Conservation (phyloP, 2,329 filamentous ascomycete species). For the Pseudogymnoascus sp. region DNA sequence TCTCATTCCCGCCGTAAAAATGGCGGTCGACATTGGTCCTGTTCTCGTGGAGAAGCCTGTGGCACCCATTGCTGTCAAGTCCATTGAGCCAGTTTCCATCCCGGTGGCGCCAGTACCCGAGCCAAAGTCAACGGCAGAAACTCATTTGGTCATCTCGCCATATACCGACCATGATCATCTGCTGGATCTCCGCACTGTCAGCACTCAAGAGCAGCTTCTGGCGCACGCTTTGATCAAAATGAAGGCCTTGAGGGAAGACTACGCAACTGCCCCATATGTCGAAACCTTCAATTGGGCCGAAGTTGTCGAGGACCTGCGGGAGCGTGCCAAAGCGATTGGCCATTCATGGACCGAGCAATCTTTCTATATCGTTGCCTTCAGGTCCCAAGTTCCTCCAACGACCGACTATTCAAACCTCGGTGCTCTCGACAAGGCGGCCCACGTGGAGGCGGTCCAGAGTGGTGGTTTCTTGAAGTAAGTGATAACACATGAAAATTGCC, state of each 20-base stretch:
- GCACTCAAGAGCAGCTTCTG: constrained; percentile 58
- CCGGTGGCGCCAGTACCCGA: neutral
- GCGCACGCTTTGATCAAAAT: constrained; percentile 62
- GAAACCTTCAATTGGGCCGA: constrained; percentile 69
- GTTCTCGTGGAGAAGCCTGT: constrained; percentile 1
- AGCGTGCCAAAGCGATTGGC: constrained; percentile 39
- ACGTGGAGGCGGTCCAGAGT: constrained; percentile 68
- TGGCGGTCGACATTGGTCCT: neutral
- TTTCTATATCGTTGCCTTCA: constrained; percentile 82
- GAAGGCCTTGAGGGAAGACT: constrained; percentile 55
- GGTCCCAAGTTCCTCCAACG: constrained; percentile 59
- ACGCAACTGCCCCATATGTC: constrained; percentile 66
- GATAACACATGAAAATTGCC: constrained; percentile 10
- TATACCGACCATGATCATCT: constrained; percentile 65
- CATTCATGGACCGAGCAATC: constrained; percentile 50
- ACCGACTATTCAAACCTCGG: constrained; percentile 62
- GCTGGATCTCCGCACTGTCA: constrained; percentile 60
- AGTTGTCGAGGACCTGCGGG: constrained; percentile 50
- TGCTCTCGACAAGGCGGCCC: constrained; percentile 67
- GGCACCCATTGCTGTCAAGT: neutral
- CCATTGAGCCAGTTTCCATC: neutral
- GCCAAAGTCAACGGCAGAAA: constrained; percentile 11
- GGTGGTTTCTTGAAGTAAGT: constrained; percentile 72
- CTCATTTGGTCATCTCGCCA: constrained; percentile 60
- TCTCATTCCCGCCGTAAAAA: neutral